A percentile compares a stretch with the other conserved stretches of the same genome.
phyloP scores from a whole-genome alignment of 192 early-diverging fungal genomes.

The Coemansia umbellata region DNA sequence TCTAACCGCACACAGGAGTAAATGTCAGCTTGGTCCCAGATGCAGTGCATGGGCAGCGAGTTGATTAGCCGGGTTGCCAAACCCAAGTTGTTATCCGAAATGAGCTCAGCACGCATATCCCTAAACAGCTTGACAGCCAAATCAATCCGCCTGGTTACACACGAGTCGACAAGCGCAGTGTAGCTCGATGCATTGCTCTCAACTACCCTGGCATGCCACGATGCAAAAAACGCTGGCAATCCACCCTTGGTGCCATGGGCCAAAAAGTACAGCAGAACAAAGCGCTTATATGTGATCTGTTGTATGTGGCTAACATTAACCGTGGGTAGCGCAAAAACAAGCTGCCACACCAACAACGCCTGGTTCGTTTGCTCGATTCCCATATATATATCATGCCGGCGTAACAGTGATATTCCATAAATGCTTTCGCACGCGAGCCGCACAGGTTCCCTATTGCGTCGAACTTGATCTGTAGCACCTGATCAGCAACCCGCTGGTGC shows the following conservation, averaged over 20 bases:
- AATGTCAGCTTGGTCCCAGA: slow-evolving; percentile 8
- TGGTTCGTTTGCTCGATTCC: slow-evolving; percentile 7
- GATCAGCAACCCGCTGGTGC: slow-evolving; percentile 9
- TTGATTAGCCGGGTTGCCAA: slow-evolving; percentile 9
- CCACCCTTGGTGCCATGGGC: slow-evolving; percentile 5
- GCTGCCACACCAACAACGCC: slow-evolving; percentile 30
- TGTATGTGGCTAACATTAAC: slow-evolving; percentile 31
- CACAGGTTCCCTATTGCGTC: slow-evolving; percentile 18
- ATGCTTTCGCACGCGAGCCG: slow-evolving; percentile 6
- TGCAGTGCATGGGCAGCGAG: slow-evolving; percentile 23
- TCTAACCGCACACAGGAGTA: slow-evolving; percentile 22
- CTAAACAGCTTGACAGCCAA: background rate
- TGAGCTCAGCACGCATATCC: slow-evolving; percentile 9
- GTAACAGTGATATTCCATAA: slow-evolving; percentile 35
- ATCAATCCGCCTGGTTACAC: slow-evolving; percentile 3
- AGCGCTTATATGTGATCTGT: slow-evolving; percentile 34
- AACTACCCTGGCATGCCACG: slow-evolving; percentile 15
- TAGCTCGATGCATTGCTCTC: slow-evolving; percentile 19
- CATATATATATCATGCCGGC: slow-evolving; percentile 44
- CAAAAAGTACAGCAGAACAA: slow-evolving; percentile 8
- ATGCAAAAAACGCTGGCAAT: slow-evolving; percentile 30
- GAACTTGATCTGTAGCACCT: slow-evolving; percentile 8
- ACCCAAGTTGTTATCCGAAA: slow-evolving; percentile 14
- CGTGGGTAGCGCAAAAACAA: slow-evolving; percentile 37
- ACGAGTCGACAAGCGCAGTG: slow-evolving; percentile 18